Evolutionary conservation across 1,284 basidiomycete genomes (phyloP).

Genomic region (Boletus semigastroideus): DNA sequence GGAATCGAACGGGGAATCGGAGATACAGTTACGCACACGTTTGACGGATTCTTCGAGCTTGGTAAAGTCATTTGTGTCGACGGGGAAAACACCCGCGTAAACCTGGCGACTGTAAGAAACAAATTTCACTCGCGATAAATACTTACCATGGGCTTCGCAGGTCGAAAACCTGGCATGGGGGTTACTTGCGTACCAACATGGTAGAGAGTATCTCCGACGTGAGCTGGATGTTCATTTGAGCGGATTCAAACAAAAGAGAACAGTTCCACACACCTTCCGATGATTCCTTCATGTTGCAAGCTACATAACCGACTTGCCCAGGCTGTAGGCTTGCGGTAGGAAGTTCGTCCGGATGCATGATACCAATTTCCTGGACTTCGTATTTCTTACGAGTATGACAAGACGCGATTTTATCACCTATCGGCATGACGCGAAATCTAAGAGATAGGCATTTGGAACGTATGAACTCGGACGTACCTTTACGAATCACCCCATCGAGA

Average conservation of each 20-base stretch:
- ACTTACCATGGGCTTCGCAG: constrained; percentile 88
- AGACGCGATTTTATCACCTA: constrained; percentile 88
- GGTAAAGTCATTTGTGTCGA: constrained; percentile 88
- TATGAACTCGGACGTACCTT: constrained; percentile 45
- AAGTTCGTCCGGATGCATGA: constrained; percentile 90
- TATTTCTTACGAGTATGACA: constrained; percentile 88
- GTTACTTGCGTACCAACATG: constrained; percentile 75
- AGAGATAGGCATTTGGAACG: not conserved
- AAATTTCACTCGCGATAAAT: not conserved
- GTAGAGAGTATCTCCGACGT: constrained; percentile 93
- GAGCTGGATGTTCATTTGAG: constrained; percentile 50
- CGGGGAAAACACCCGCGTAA: constrained; percentile 93
- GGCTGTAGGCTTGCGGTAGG: constrained; percentile 69
- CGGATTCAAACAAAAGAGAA: not conserved
- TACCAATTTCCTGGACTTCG: constrained; percentile 89
- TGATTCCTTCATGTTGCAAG: constrained; percentile 98
- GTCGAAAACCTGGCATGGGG: constrained; percentile 90
- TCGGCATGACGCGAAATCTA: not conserved
- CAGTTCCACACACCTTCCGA: constrained; percentile 69
- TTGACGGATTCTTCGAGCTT: constrained; percentile 97
- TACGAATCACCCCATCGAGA: constrained; percentile 62
- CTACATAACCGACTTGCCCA: constrained; percentile 89
- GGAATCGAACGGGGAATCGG: constrained; percentile 2
- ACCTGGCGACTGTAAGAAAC: constrained; percentile 52
- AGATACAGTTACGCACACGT: constrained; percentile 52